These are phyloP conservation scores for Hemileia vastatrix DNA, from an alignment of 1,284 basidiomycete species.

Conservation along the genomic window DNA sequence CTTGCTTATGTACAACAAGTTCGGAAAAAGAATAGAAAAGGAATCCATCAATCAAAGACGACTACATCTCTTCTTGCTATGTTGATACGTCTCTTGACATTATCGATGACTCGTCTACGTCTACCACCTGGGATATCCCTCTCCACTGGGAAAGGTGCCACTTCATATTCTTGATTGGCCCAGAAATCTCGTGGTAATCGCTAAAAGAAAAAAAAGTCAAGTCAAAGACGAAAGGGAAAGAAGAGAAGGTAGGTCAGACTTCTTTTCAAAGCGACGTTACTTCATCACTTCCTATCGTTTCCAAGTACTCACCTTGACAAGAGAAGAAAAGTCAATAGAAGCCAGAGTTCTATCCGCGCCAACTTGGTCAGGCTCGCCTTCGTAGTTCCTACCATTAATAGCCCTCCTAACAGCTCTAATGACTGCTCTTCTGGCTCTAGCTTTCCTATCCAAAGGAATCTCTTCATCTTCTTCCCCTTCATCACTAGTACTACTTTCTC, in stretches of 20 bases:
- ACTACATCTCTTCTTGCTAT: slow-evolving; percentile 38
- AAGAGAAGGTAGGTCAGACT: neutral
- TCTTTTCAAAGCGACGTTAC: slow-evolving; percentile 25
- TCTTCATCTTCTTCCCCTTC: slow-evolving; percentile 19
- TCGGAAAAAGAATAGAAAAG: no score
- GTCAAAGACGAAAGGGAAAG: no score
- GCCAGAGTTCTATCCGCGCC: slow-evolving; percentile 29
- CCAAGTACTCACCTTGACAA: slow-evolving; percentile 1
- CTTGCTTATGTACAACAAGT: no score
- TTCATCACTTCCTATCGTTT: slow-evolving; percentile 20
- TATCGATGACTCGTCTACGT: slow-evolving; percentile 33
- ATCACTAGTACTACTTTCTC: slow-evolving; percentile 1
- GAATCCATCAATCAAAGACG: slow-evolving; percentile 24
- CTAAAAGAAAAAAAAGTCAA: slow-evolving; percentile 29
- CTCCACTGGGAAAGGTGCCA: slow-evolving; percentile 38
- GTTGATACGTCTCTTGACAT: slow-evolving; percentile 37
- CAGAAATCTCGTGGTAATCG: slow-evolving; percentile 34
- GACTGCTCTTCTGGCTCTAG: slow-evolving; percentile 34
- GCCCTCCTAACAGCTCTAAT: slow-evolving; percentile 35
- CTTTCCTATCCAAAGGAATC: slow-evolving; percentile 31
- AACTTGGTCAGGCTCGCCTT: neutral
- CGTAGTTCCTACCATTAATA: slow-evolving; percentile 33
- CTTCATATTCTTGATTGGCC: slow-evolving; percentile 35
- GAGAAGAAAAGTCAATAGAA: slow-evolving; percentile 15
- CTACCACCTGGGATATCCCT: slow-evolving; percentile 32